Conservation (phyloP, 176 grass and related monocot genomes). For the Dendrocalamus sinicus region DNA sequence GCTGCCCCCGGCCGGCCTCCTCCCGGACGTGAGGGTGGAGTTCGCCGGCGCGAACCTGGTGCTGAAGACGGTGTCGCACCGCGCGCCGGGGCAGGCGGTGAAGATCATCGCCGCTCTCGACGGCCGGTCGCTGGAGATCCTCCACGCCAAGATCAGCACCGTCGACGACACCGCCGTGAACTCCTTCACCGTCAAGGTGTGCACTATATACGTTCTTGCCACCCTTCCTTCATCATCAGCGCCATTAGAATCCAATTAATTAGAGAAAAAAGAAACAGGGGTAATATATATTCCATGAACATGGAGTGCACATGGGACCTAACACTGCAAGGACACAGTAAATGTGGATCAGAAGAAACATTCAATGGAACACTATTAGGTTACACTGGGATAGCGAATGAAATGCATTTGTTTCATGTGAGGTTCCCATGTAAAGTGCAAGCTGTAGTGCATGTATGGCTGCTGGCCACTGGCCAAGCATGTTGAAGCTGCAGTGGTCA, state of each 20-base stretch:
- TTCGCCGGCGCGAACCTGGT: slow-evolving; percentile 85
- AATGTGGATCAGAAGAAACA: background rate
- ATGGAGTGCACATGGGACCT: slow-evolving; percentile 2
- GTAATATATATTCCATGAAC: background rate
- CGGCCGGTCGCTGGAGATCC: slow-evolving; percentile 74
- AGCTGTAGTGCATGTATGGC: background rate
- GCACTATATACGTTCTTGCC: background rate
- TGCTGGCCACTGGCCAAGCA: slow-evolving; percentile 1
- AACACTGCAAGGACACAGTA: slow-evolving; percentile 9
- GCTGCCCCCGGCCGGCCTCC: background rate
- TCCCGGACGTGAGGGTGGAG: slow-evolving; percentile 85
- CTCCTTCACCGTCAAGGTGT: slow-evolving; percentile 94
- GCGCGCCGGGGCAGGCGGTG: slow-evolving; percentile 61
- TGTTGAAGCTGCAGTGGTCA: slow-evolving; percentile 20
- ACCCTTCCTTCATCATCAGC: background rate
- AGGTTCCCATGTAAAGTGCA: slow-evolving; percentile 6
- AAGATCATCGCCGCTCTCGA: slow-evolving; percentile 84
- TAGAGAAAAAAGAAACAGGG: background rate
- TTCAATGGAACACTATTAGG: slow-evolving; percentile 1
- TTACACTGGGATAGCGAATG: background rate
- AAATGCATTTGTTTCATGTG: slow-evolving; percentile 40
- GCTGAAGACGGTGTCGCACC: slow-evolving; percentile 78
- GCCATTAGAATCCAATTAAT: background rate
- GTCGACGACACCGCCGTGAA: slow-evolving; percentile 72
- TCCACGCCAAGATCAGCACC: slow-evolving; percentile 76